A percentile compares a stretch with the other conserved stretches of the same genome.
Conservation (phyloP, 2,329 filamentous ascomycete species). For the Monosporascus ibericus region DNA sequence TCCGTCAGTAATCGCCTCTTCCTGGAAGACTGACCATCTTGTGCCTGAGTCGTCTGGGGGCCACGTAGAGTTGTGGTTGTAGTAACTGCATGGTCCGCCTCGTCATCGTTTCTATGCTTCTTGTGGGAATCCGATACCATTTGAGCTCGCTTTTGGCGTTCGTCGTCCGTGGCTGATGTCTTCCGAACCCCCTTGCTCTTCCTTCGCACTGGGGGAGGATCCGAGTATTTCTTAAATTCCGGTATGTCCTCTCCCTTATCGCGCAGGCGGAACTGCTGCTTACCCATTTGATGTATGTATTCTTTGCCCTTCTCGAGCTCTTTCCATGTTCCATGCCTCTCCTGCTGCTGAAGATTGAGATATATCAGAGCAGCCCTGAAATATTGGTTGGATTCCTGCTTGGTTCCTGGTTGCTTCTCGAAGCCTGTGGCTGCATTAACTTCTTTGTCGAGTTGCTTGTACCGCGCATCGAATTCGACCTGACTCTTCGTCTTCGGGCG, state of each 20-base stretch:
- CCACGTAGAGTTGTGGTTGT: not conserved
- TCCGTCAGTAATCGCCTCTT: constrained; percentile 8
- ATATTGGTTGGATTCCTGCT: constrained; percentile 4
- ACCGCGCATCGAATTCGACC: not conserved
- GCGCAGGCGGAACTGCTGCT: not conserved
- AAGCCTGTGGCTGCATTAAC: constrained; percentile 1
- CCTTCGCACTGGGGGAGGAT: not conserved
- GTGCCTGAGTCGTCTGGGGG: not conserved
- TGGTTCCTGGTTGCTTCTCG: constrained; percentile 1
- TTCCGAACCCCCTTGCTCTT: not conserved
- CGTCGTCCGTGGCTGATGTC: not conserved
- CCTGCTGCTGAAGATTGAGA: constrained; percentile 1
- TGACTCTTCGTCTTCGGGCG: not conserved
- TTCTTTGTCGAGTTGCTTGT: constrained; percentile 1
- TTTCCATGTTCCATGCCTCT: constrained; percentile 7
- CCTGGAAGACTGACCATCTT: not conserved
- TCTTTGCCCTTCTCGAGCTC: constrained; percentile 4
- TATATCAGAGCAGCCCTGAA: constrained; percentile 1
- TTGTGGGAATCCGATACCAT: not conserved
- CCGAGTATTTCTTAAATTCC: not conserved
- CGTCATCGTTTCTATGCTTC: not conserved
- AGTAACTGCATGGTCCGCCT: not conserved
- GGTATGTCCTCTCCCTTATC: not conserved
- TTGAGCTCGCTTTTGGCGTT: not conserved
- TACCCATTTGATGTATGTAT: constrained; percentile 10